Evolutionary conservation across 2,329 filamentous ascomycete species (phyloP).

Genomic region (Trichophaea hybrida): DNA sequence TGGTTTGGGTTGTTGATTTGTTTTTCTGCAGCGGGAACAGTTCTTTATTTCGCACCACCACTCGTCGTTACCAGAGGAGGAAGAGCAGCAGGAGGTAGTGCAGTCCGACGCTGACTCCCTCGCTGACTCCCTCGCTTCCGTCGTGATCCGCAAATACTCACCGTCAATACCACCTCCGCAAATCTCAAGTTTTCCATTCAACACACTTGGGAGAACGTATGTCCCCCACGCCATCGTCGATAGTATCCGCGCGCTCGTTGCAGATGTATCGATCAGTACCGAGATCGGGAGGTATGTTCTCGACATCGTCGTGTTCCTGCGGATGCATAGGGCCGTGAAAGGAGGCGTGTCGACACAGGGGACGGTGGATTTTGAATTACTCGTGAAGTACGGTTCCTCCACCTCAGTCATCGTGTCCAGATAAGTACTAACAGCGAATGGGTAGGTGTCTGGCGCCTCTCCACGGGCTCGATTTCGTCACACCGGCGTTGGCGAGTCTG

Average conservation of each 20-base stretch:
- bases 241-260: constrained; percentile 10
- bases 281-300: constrained; percentile 74
- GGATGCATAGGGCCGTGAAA: constrained; percentile 71
- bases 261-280: constrained; percentile 41
- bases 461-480: constrained; percentile 65
- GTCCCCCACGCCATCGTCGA: constrained; percentile 10
- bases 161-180: background rate
- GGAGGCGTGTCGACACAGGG: constrained; percentile 64
- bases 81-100: constrained; percentile 22
- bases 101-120: constrained; percentile 18
- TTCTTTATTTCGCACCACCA: constrained; percentile 85
- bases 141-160: constrained; percentile 27
- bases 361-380: constrained; percentile 58
- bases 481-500: constrained; percentile 67
- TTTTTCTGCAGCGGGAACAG: constrained; percentile 51
- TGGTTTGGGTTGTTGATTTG: background rate
- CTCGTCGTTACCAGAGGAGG: background rate
- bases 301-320: constrained; percentile 75
- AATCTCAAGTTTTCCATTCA: constrained; percentile 1
- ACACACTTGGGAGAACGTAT: background rate
- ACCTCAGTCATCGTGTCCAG: background rate
- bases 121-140: constrained; percentile 27
- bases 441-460: constrained; percentile 58
- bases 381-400: constrained; percentile 41
- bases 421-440: constrained; percentile 5